Conservation (phyloP, 129 eudicot genomes). For the Tagetes patula region DNA sequence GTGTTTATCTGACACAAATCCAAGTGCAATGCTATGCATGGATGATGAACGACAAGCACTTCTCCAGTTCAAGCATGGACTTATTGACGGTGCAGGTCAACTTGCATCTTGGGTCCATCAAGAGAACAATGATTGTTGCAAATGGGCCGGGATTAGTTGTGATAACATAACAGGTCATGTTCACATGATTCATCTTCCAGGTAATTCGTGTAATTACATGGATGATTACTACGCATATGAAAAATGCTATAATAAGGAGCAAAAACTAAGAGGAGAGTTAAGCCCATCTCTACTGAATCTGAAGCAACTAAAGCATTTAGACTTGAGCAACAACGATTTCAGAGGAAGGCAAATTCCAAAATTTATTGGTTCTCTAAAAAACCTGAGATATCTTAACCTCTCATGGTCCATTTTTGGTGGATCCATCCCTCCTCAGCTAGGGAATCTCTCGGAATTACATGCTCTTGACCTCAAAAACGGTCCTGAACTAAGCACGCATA, state of each 20-base stretch:
- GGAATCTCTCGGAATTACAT: neutral
- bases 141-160: conserved; percentile 24
- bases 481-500: neutral
- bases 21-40: conserved; percentile 17
- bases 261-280: conserved; percentile 7
- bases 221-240: neutral
- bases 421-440: neutral
- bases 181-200: conserved; percentile 22
- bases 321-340: conserved; percentile 19
- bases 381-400: conserved; percentile 23
- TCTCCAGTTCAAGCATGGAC: conserved; percentile 27
- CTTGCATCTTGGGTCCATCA: conserved; percentile 27
- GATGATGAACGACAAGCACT: conserved; percentile 28
- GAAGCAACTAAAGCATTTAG: conserved; percentile 16
- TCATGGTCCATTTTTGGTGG: neutral
- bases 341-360: conserved; percentile 8
- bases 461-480: neutral
- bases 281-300: conserved; percentile 8
- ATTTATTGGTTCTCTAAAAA: conserved; percentile 5
- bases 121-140: conserved; percentile 7
- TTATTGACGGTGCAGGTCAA: conserved; percentile 15
- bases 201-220: neutral
- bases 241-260: neutral
- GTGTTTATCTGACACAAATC: conserved; percentile 14
- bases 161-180: conserved; percentile 28